These are phyloP conservation scores for Viola pubescens DNA, from an alignment of 441 rosid species.

Conservation along the genomic window DNA sequence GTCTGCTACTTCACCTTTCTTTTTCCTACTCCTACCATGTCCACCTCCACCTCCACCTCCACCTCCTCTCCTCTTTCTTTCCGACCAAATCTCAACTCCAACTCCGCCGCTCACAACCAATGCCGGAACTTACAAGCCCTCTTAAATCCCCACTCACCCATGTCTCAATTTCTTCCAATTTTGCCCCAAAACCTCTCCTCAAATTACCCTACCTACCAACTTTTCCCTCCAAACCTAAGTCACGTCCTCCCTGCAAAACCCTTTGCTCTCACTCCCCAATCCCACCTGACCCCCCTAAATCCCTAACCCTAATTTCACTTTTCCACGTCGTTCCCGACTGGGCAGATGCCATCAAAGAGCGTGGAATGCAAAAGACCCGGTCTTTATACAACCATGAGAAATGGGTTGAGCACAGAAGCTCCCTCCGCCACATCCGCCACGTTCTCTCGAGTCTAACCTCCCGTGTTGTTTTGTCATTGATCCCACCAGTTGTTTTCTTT, in stretches of 20 bases:
- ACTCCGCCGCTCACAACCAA: constrained; percentile 19
- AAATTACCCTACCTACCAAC: constrained; percentile 6
- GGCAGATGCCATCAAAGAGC: constrained; percentile 76
- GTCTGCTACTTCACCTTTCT: background rate
- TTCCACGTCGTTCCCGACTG: constrained; percentile 71
- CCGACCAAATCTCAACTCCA: constrained; percentile 22
- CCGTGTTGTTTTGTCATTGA: constrained; percentile 66
- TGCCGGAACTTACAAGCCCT: constrained; percentile 32
- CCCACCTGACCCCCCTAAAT: constrained; percentile 16
- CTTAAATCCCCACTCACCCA: constrained; percentile 17
- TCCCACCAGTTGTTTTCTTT: constrained; percentile 73
- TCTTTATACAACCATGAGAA: constrained; percentile 60
- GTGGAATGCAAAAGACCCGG: constrained; percentile 67
- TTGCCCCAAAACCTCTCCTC: constrained; percentile 18
- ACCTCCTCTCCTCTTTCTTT: constrained; percentile 15
- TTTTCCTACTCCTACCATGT: constrained; percentile 15
- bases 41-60: constrained; percentile 23
- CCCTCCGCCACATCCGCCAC: constrained; percentile 76
- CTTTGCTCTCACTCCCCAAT: constrained; percentile 22
- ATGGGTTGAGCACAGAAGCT: constrained; percentile 81
- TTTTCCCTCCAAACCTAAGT: constrained; percentile 22
- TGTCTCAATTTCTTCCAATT: constrained; percentile 23
- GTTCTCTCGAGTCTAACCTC: constrained; percentile 64
- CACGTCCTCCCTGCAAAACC: constrained; percentile 18
- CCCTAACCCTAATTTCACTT: constrained; percentile 28